These are phyloP conservation scores for Neofusicoccum sp. DNA, from an alignment of 2,329 filamentous ascomycete genomes.

Conservation along the genomic window DNA sequence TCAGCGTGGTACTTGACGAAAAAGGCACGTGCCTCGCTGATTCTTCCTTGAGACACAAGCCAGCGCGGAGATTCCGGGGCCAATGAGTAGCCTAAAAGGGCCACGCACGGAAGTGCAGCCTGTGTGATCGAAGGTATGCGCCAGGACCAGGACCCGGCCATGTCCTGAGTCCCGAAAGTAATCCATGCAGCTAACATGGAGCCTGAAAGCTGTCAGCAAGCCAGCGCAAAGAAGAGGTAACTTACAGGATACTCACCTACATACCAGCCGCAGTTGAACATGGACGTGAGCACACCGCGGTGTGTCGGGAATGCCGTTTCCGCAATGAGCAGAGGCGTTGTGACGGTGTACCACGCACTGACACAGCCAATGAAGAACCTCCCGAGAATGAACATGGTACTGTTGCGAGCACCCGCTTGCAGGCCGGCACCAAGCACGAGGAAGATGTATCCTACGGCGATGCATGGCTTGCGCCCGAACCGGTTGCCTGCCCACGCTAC, in stretches of 20 bases:
- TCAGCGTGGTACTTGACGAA: constrained; percentile 54
- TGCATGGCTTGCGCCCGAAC: background rate
- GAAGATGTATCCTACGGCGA: background rate
- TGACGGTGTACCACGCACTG: background rate
- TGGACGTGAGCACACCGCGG: background rate
- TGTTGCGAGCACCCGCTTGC: background rate
- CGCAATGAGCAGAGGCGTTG: background rate
- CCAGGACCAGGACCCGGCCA: constrained; percentile 43
- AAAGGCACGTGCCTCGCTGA: constrained; percentile 41
- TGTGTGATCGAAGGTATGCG: constrained; percentile 44
- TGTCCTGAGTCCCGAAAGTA: constrained; percentile 48
- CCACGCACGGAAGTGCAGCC: constrained; percentile 51
- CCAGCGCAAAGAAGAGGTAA: background rate
- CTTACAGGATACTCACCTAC: background rate
- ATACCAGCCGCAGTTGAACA: constrained; percentile 1
- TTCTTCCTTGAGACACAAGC: constrained; percentile 46
- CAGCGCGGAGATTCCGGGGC: constrained; percentile 62
- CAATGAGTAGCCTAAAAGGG: constrained; percentile 44
- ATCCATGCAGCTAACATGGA: constrained; percentile 50
- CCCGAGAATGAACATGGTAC: background rate
- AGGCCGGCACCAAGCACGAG: background rate
- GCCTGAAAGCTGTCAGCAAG: constrained; percentile 27
- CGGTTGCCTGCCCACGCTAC: background rate
- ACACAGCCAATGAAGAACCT: background rate
- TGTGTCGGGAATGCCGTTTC: background rate